Evolutionary conservation across 352 stramenopile genomes (phyloP), one percentile per base, ranked within the genome.

Genomic region (Phytopythium cucurbitacearum): DNA sequence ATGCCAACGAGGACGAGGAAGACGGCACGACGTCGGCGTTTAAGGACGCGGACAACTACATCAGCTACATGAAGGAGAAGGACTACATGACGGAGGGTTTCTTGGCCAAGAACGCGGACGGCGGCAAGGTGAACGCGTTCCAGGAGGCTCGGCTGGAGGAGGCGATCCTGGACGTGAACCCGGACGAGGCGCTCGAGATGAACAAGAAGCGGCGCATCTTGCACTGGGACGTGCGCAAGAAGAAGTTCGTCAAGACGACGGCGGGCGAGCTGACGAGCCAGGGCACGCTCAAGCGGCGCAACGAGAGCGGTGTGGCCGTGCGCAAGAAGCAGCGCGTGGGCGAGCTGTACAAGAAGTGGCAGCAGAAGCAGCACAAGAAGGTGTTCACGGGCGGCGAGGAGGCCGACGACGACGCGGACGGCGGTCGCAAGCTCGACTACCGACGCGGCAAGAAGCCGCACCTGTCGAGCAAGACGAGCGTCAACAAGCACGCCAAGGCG

Each of bases 161-260:
- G 55, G 95, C 95, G 9, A 97, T 99, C 62, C 62, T 99, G 34
- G 97, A 99, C 62, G 92, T 99, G 61, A 98, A 98, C 56, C 96
- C 96, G 10, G 97, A 99, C 57, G 96, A 99, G 56, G 96, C 97
- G n/a, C 83, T 97, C 34, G 91, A 98, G 57, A 87, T 99, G 72
- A 96, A 98, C 57, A 97, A 98, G 68, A 98, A 98, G 65, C 89
- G 97, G n/a, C 80, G 94, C 21, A 97, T 99, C 69, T 83, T 99
- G 67, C 90, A 98, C 71, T 99, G 97, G 97, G 97, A 99, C 73
- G 95, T 94, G 44, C 94, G 96, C 51, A 99, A 99, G 74, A 97
- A 97, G 67, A 97, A 97, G 64, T 98, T 95, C 57, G 87, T 98
- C 48, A 95, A 97, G 70, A 96, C 88, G 6, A 97, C 88, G 3